phyloP scores from a whole-genome alignment of 2,329 filamentous ascomycete genomes.

The Scytalidium lignicola region DNA sequence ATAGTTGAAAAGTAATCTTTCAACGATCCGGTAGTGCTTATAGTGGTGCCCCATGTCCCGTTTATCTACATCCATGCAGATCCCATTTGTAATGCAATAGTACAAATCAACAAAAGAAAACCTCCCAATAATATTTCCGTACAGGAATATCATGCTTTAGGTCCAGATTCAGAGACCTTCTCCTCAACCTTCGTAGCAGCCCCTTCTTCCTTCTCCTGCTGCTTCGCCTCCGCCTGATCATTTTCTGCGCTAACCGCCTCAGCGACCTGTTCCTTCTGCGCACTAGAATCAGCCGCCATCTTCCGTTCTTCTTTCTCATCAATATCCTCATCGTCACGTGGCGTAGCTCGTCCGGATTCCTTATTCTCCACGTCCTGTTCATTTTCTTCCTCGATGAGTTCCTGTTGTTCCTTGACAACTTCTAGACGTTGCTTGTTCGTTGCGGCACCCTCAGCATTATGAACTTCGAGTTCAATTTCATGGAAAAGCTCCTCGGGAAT shows the following conservation, averaged over 20 bases:
- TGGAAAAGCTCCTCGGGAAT: constrained; percentile 99
- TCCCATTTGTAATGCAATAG: constrained; percentile 15
- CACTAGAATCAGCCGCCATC: constrained; percentile 41
- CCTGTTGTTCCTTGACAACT: constrained; percentile 96
- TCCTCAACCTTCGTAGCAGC: constrained; percentile 15
- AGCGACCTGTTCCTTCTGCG: constrained; percentile 41
- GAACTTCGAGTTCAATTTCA: constrained; percentile 97
- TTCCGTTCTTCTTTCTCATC: constrained; percentile 84
- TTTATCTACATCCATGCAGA: constrained; percentile 14
- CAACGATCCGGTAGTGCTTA: constrained; percentile 11
- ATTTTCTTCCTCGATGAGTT: constrained; percentile 95
- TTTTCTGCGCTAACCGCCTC: constrained; percentile 53
- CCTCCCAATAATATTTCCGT: neutral
- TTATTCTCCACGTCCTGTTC: constrained; percentile 82
- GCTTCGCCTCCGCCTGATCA: constrained; percentile 41
- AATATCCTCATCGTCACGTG: constrained; percentile 85
- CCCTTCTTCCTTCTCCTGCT: constrained; percentile 31
- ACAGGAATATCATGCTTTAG: constrained; percentile 4
- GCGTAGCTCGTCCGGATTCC: constrained; percentile 66
- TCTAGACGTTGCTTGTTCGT: constrained; percentile 99
- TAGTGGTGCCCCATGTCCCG: constrained; percentile 13
- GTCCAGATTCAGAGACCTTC: constrained; percentile 9
- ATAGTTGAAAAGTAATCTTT: neutral
- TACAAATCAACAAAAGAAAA: constrained; percentile 19
- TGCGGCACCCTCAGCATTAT: constrained; percentile 91